Evolutionary conservation across 2,329 filamentous ascomycete genomes (phyloP).

Genomic region (Helotiales sp.): DNA sequence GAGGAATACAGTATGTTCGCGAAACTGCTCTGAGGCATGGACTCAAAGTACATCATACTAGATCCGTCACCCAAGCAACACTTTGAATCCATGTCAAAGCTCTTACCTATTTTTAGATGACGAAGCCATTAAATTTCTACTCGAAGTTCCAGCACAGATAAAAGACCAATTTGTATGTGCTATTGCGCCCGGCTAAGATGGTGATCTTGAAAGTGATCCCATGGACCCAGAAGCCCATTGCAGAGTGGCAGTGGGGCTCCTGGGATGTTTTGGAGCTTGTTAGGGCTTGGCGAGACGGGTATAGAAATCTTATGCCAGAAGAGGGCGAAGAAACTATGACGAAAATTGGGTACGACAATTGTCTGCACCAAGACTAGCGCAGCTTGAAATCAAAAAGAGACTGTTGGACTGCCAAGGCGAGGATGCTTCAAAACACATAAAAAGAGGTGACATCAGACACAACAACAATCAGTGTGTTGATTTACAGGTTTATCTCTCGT

Average conservation of each 20-base stretch:
- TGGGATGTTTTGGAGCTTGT: neutral
- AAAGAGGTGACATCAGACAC: too few relatives aligned
- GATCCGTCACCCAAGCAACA: too few relatives aligned
- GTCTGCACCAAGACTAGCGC: neutral
- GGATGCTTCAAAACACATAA: too few relatives aligned
- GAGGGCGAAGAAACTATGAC: neutral
- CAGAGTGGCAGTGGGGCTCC: neutral
- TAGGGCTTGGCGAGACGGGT: neutral
- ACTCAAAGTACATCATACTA: too few relatives aligned
- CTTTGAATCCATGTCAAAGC: neutral
- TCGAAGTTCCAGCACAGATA: neutral
- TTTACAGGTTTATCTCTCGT: too few relatives aligned
- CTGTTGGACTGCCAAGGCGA: neutral
- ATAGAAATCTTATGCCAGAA: neutral
- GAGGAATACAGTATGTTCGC: neutral
- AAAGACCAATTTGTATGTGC: neutral
- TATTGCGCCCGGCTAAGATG: neutral
- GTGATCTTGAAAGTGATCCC: neutral
- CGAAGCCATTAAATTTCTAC: neutral
- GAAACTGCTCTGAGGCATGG: neutral
- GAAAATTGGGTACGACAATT: neutral
- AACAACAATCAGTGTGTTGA: too few relatives aligned
- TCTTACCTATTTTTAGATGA: neutral
- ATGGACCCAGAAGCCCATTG: neutral
- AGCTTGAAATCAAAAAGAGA: neutral